These are phyloP conservation scores for Metschnikowia continentalis DNA, from an alignment of 805 yeast genomes.

Conservation along the genomic window DNA sequence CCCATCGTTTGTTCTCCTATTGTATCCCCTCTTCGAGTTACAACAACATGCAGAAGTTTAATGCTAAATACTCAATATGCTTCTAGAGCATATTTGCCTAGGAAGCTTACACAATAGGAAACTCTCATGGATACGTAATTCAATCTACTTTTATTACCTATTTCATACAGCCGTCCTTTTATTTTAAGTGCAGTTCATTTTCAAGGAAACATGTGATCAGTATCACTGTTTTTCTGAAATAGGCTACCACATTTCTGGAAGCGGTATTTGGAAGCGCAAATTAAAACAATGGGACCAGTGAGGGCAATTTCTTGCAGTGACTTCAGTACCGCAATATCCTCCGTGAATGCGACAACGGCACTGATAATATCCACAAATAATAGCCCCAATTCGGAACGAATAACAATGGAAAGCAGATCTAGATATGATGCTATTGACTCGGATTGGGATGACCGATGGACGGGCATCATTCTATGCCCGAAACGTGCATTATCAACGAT, in stretches of 20 bases:
- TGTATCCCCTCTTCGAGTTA: not conserved
- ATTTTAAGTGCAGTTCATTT: not conserved
- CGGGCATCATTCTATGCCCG: not conserved
- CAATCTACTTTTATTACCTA: not conserved
- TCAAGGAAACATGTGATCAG: not conserved
- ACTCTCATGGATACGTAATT: not conserved
- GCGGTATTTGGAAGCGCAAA: not conserved
- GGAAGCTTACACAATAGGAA: not conserved
- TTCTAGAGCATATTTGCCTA: not conserved
- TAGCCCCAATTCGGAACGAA: not conserved
- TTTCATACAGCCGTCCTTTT: not conserved
- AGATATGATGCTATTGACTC: not conserved
- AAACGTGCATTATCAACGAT: not conserved
- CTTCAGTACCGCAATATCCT: not conserved
- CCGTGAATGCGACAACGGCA: not conserved
- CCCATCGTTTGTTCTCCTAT: not conserved
- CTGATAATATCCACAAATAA: not conserved
- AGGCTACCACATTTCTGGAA: not conserved
- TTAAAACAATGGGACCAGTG: not conserved
- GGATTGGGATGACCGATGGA: not conserved
- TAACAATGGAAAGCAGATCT: not conserved
- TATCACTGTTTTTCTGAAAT: not conserved
- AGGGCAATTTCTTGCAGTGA: not conserved
- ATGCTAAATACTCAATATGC: not conserved
- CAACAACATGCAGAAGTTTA: not conserved